These are phyloP conservation scores for Epichloe typhina DNA, from an alignment of 2,329 filamentous ascomycete species.

Conservation along the genomic window DNA sequence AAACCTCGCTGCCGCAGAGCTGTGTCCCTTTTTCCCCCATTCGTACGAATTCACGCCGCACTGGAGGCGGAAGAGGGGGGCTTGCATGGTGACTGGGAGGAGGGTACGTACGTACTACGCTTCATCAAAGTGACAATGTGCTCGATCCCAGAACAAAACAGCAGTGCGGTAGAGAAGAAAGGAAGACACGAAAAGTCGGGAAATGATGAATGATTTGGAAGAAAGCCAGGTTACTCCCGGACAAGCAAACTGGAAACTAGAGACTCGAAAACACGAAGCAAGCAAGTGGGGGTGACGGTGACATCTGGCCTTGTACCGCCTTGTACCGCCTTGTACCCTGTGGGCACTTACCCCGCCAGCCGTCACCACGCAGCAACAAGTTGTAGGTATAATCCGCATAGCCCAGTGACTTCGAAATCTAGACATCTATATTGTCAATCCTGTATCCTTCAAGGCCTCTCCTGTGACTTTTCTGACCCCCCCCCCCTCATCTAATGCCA, in stretches of 20 bases:
- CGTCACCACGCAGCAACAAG: neutral
- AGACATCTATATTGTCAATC: too few species aligned
- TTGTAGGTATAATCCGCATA: too few species aligned
- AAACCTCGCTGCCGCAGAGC: conserved; percentile 80
- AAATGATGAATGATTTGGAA: too few species aligned
- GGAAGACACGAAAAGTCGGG: neutral
- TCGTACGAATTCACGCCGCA: conserved; percentile 97
- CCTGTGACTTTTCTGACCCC: too few species aligned
- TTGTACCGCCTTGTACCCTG: too few species aligned
- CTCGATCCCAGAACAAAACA: neutral
- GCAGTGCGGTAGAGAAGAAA: neutral
- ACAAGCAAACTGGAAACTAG: neutral
- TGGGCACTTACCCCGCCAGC: neutral
- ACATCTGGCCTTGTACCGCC: too few species aligned
- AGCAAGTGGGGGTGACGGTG: too few species aligned
- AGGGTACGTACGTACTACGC: too few species aligned
- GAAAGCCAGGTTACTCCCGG: too few species aligned
- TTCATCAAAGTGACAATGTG: neutral
- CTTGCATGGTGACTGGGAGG: conserved; percentile 37
- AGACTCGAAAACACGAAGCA: neutral
- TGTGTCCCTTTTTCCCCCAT: conserved; percentile 80
- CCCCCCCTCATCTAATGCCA: too few species aligned
- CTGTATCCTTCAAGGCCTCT: too few species aligned
- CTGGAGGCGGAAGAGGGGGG: conserved; percentile 78
- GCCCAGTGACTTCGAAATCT: too few species aligned